Evolutionary conservation across 2,329 filamentous ascomycete species (phyloP), one percentile per base, ranked within the genome.

Genomic region (Daldinia sp.): DNA sequence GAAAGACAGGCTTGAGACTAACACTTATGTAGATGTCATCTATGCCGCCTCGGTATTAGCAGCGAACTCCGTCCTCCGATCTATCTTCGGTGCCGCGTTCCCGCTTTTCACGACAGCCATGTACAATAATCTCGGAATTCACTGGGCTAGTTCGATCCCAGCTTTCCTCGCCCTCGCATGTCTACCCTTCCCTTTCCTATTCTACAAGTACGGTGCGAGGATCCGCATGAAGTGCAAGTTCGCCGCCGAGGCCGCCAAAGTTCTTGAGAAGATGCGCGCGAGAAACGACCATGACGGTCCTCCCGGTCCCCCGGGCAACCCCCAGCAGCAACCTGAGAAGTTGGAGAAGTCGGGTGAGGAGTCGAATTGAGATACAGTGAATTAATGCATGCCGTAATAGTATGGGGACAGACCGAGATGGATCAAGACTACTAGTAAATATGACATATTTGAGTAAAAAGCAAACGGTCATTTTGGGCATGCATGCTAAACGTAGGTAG

Each of bases 101-200:
- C 88, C 88, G 1, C 81, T 90, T 2, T 90, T 90, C 77, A 89
- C 87, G 6, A 81, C 71, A 2, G 67, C 74, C 30, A 88, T 89
- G 85, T 89, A 87, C 75, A 39, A 81, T 2, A 81, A 84, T 62
- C 83, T 91, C 2, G 91, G 92, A 54, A 89, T 92, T 63, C 91
- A 94, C 81, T 94, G 92, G 92, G 92, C 91, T 0, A 89, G 86
- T 37, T 89, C 88, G 0, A 82, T 95, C 13, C 92, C 92, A 0
- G 93, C 89, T 0, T 94, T 95, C 81, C 82, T 95, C 3, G 88
- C 91, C 0, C 78, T 94, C 3, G 86, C 85, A 10, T 94, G 92
- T 78, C 82, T 93, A 18, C 91, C 92, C 0, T 90, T 92, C 75
- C 92, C 92, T 0, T 91, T 92, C 78, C 78, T 95, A 15, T 93